Evolutionary conservation across 257 asterid genomes (phyloP).

Genomic region (Nemophila menziesii): DNA sequence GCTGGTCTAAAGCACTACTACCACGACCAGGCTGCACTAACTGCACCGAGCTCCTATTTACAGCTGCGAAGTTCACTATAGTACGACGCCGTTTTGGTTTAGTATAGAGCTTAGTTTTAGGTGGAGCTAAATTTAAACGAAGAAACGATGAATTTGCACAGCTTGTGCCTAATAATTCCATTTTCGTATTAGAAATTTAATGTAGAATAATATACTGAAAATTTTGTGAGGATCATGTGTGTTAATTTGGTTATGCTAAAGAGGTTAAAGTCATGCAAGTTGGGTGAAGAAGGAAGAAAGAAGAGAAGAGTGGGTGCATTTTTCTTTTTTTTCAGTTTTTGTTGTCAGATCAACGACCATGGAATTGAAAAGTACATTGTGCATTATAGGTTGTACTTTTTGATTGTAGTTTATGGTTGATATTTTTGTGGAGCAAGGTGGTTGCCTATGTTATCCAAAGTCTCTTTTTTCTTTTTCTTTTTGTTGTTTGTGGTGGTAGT

Average conservation of each 20-base stretch:
- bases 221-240: neutral
- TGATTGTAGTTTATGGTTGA: neutral
- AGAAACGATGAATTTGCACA: neutral
- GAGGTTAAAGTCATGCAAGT: neutral
- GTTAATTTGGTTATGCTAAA: neutral
- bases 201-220: no score
- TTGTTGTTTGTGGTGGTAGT: no score
- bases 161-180: neutral
- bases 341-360: neutral
- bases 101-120: neutral
- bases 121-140: constrained; percentile 1
- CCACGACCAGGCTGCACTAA: constrained; percentile 8
- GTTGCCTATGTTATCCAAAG: neutral
- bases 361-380: no score
- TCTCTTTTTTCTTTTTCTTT: neutral
- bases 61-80: constrained; percentile 1
- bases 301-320: no score
- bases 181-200: neutral
- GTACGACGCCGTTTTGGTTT: constrained; percentile 2
- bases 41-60: neutral
- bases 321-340: neutral
- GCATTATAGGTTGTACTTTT: no score
- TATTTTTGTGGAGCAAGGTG: neutral
- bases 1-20: constrained; percentile 69
- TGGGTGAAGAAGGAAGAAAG: neutral